Evolutionary conservation across 345 rosid genomes (phyloP).

Genomic region (Citrus australasica): DNA sequence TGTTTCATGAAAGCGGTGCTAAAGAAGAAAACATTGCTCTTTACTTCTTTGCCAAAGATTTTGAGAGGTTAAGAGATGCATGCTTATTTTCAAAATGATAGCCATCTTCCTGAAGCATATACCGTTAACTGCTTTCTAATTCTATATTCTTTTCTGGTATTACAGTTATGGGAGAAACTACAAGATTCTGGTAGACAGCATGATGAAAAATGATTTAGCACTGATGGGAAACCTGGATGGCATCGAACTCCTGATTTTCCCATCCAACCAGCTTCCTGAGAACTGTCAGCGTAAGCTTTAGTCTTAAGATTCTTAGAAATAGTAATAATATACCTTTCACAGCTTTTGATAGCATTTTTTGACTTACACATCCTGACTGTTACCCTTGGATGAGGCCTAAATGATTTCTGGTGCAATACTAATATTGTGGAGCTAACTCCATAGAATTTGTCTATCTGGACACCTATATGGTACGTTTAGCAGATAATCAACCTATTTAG

Average conservation of each 20-base stretch:
- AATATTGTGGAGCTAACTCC: neutral
- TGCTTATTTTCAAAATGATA: neutral
- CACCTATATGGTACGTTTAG: neutral
- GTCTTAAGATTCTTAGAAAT: neutral
- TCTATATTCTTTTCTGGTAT: conserved; percentile 16
- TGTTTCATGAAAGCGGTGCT: conserved; percentile 66
- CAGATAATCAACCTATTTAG: neutral
- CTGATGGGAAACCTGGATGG: conserved; percentile 70
- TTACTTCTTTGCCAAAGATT: conserved; percentile 91
- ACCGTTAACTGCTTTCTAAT: neutral
- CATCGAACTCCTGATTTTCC: conserved; percentile 77
- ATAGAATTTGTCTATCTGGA: neutral
- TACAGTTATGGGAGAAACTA: conserved; percentile 78
- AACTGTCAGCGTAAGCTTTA: conserved; percentile 78
- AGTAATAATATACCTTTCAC: neutral
- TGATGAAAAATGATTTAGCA: conserved; percentile 85
- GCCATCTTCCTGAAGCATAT: conserved; percentile 1
- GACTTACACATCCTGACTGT: neutral
- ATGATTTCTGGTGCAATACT: conserved; percentile 6
- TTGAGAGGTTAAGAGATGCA: conserved; percentile 53
- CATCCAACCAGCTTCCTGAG: conserved; percentile 86
- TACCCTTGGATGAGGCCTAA: neutral
- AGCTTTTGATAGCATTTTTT: conserved; percentile 1
- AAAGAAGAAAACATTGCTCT: conserved; percentile 90
- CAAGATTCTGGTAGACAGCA: conserved; percentile 68